Evolutionary conservation across 257 asterid genomes (phyloP), one percentile per base, ranked within the genome.

Genomic region (Echites panduratus): DNA sequence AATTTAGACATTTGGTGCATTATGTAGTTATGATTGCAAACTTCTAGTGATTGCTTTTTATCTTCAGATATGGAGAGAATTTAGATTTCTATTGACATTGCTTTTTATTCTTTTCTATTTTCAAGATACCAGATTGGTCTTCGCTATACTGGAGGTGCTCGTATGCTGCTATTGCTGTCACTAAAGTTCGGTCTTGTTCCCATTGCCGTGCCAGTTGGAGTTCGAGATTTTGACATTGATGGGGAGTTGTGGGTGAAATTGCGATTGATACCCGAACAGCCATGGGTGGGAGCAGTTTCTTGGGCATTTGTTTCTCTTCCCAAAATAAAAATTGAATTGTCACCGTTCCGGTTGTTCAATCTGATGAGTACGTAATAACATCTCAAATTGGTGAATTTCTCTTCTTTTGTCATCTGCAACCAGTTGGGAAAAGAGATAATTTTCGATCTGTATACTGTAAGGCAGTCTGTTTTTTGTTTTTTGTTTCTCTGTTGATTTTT

Each of bases 221-320:
- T 95, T 41, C 87, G 96, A 57, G 90, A 95, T 74, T 92, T 95
- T 79, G 99, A 95, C 76, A 89, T 95, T 82, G 99, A 95, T 69
- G 99, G 99, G 61, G 99, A 92, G 80, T 78, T 95, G 47, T 95
- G 99, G 99, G 97, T 95, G 76, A 92, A 95, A 74, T 73, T 95
- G 81, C 79, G 99, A 73, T 72, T 95, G 69, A 87, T 95, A 87
- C 97, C 96, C 71, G 79, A 96, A 70, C 93, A 90, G 79, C 99
- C 99, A n/a, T 95, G 97, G 96, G 96, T 95, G 70, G 99, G 99
- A 81, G 95, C 98, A 73, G 97, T 83, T 84, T 90, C 99, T 12
- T 95, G 99, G 99, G 99, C 99, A 35, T 95, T 95, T 75, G 98
- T 88, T 73, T 89, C 99, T 80, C 96, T 92, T 78, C 99, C 99